Evolutionary conservation across 2,329 filamentous ascomycete genomes (phyloP), one percentile per base, ranked within the genome.

Genomic region (Periglandula ipomoeae): DNA sequence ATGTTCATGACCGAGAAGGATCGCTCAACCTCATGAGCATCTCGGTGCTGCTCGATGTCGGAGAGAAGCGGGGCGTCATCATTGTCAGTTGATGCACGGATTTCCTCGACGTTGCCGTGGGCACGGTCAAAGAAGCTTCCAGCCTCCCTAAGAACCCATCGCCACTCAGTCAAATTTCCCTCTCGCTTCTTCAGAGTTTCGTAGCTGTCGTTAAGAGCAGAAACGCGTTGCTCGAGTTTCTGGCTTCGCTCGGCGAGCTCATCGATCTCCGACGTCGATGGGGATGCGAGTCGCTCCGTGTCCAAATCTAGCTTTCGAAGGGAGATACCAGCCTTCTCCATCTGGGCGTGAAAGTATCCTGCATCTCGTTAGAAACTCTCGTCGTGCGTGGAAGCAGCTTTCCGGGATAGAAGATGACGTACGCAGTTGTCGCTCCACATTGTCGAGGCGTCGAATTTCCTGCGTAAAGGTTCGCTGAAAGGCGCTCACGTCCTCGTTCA

Each of bases 1-100:
- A 98, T 98, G 71, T 97, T 96, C 87, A 97, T 95, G 53, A 89
- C 89, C 5, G 89, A 93, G 68, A 98, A 96, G 38, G 88, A 93
- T 55, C 86, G 82, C 62, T 93, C 88, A 34, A 76, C 84, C 52
- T 88, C 86, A 45, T 80, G 71, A 47, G 76, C 76, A 48, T 74
- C 67, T 52, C 74, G 76, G 63, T 90, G 83, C 64, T 95, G 87
- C 68, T 98, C 93, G 46, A 97, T 80, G 63, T 98, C 93, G 56
- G 87, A 86, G 49, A 98, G 82, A 41, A 98, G 78, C 38, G 94
- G 93, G 52, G 93, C 93, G 69, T 97, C 90, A 63, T 95, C 90
- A 52, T 91, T 84, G 58, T 90, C 87, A 54, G 87, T 84, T 30
- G 90, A 96, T 50, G 89, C 85, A 50, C 93, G 82, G 58, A 98